Conservation (phyloP, 1,139 yeast genomes). For the Debaryomyces subglobosus region DNA sequence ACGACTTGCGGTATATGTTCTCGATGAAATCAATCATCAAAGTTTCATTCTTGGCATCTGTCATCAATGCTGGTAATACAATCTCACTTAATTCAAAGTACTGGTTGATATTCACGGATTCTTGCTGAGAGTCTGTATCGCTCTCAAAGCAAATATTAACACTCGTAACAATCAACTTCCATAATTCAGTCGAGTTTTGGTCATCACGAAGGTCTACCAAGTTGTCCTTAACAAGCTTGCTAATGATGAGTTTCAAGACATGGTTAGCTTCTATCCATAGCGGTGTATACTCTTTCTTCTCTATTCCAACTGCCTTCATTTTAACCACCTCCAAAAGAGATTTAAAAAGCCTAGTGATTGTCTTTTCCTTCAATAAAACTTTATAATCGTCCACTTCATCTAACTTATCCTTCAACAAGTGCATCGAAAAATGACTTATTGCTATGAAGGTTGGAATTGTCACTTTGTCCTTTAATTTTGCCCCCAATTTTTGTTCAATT, state of each 20-base stretch:
- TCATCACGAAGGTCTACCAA: conserved; percentile 21
- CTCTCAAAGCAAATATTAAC: conserved; percentile 45
- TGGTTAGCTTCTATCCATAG: conserved; percentile 50
- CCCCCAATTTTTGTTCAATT: conserved; percentile 42
- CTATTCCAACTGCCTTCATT: conserved; percentile 41
- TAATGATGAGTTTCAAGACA: conserved; percentile 29
- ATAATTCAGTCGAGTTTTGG: conserved; percentile 29
- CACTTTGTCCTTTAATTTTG: conserved; percentile 31
- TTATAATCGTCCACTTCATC: conserved; percentile 30
- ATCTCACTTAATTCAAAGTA: conserved; percentile 46
- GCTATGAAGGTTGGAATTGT: conserved; percentile 72
- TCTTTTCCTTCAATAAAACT: conserved; percentile 47
- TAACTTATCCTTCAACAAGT: conserved; percentile 42
- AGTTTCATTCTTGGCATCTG: conserved; percentile 25
- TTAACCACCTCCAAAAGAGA: conserved; percentile 30
- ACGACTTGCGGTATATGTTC: conserved; percentile 36
- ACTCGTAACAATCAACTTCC: conserved; percentile 50
- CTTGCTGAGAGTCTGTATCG: conserved; percentile 36
- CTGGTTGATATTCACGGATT: conserved; percentile 49
- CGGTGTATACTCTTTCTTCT: conserved; percentile 21
- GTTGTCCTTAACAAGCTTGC: conserved; percentile 22
- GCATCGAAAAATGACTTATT: conserved; percentile 55
- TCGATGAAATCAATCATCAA: conserved; percentile 47
- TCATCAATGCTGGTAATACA: conserved; percentile 42
- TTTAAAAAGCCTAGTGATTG: conserved; percentile 34